These are phyloP conservation scores for Rugonectria rugulosa DNA, from an alignment of 2,329 filamentous ascomycete species.

Conservation along the genomic window DNA sequence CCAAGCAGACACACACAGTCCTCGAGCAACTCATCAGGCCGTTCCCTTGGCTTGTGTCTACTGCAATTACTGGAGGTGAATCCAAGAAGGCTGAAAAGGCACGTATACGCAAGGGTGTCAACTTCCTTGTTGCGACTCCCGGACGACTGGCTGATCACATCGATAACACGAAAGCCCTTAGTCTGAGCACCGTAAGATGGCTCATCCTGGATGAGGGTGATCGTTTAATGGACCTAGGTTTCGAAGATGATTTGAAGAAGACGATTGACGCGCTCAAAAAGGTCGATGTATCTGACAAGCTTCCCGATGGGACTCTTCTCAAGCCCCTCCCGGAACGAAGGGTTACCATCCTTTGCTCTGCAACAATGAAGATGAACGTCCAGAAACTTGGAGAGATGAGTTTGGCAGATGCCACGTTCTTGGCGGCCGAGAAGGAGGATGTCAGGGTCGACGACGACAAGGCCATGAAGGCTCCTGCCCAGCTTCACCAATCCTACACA, in stretches of 20 bases:
- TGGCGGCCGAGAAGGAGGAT: constrained; percentile 70
- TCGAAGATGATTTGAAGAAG: constrained; percentile 90
- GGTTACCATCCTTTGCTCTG: constrained; percentile 91
- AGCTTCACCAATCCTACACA: constrained; percentile 91
- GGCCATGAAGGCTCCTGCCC: constrained; percentile 83
- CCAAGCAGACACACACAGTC: constrained; percentile 90
- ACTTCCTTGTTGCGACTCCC: constrained; percentile 94
- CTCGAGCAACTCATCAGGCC: constrained; percentile 86
- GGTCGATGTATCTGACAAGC: constrained; percentile 65
- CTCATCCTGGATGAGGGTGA: constrained; percentile 95
- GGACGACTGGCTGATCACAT: constrained; percentile 91
- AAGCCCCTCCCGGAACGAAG: constrained; percentile 76
- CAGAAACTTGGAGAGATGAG: constrained; percentile 94
- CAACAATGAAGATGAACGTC: constrained; percentile 97
- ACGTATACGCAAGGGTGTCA: constrained; percentile 90
- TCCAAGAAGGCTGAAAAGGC: constrained; percentile 86
- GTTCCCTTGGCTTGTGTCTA: constrained; percentile 92
- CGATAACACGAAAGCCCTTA: constrained; percentile 87
- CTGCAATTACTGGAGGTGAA: constrained; percentile 77
- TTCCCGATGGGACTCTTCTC: constrained; percentile 64
- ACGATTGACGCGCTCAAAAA: constrained; percentile 83
- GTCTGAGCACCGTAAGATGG: constrained; percentile 91
- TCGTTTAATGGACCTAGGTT: constrained; percentile 97
- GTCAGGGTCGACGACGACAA: constrained; percentile 55
- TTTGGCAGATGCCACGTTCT: constrained; percentile 88